A percentile compares a stretch with the other conserved stretches of the same genome.
These are phyloP conservation scores for Metschnikowia picachoensis DNA, from an alignment of 805 yeast species.

Conservation along the genomic window DNA sequence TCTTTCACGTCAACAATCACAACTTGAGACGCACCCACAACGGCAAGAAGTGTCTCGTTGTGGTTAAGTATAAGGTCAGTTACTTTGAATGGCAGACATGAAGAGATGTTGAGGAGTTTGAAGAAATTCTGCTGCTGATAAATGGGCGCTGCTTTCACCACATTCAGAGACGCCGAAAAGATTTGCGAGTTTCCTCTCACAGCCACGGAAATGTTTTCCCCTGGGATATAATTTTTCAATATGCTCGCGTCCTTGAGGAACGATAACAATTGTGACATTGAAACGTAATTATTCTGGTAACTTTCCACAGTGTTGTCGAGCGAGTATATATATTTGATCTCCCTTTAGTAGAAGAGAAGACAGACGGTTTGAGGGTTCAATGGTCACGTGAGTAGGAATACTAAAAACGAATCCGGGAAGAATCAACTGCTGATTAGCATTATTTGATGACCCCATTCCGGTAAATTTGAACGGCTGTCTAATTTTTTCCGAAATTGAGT, in stretches of 20 bases:
- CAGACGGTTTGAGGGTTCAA: no score
- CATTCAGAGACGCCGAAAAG: conserved; percentile 10
- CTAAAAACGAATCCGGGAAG: no score
- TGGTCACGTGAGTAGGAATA: no score
- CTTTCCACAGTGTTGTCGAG: no score
- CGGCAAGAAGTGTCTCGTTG: conserved; percentile 12
- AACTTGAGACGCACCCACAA: conserved; percentile 9
- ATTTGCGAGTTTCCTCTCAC: conserved; percentile 11
- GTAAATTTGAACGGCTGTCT: no score
- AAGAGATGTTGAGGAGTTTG: conserved; percentile 5
- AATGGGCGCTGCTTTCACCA: conserved; percentile 11
- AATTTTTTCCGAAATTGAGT: no score
- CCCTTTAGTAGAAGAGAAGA: no score
- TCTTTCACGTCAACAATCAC: conserved; percentile 10
- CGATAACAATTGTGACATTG: conserved; percentile 1
- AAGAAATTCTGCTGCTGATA: conserved; percentile 4
- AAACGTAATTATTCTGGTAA: no score
- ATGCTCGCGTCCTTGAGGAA: conserved; percentile 8
- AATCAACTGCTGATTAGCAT: no score
- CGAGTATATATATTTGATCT: no score
- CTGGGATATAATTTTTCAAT: conserved; percentile 3
- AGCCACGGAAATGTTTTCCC: conserved; percentile 2
- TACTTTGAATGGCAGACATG: conserved; percentile 5
- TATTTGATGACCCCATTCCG: no score
- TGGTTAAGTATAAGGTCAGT: conserved; percentile 9